These are phyloP conservation scores for Evansstolkia leycettana DNA, from an alignment of 495 filamentous ascomycete genomes.

Conservation along the genomic window DNA sequence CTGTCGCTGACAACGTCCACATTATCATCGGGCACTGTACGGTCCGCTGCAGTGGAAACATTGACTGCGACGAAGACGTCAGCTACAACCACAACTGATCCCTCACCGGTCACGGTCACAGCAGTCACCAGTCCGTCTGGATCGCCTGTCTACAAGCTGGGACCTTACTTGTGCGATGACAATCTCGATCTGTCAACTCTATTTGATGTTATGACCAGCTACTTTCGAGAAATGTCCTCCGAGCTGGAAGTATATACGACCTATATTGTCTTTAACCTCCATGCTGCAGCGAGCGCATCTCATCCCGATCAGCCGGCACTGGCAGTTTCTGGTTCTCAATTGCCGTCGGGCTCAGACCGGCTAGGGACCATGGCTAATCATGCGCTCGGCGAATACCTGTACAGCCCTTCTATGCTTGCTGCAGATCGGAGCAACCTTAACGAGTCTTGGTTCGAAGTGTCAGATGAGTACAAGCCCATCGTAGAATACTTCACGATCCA, in stretches of 20 bases:
- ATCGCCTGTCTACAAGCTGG: conserved; percentile 33
- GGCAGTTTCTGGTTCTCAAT: conserved; percentile 14
- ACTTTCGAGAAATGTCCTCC: conserved; percentile 33
- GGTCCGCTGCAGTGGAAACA: not conserved
- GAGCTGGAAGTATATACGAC: conserved; percentile 31
- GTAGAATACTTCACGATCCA: conserved; percentile 39
- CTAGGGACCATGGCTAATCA: conserved; percentile 22
- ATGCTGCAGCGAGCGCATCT: conserved; percentile 36
- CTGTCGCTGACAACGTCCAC: conserved; percentile 11
- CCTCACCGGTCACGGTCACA: conserved; percentile 15
- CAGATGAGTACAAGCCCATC: conserved; percentile 31
- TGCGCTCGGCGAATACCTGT: conserved; percentile 37
- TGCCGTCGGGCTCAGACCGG: conserved; percentile 23
- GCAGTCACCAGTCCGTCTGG: conserved; percentile 17
- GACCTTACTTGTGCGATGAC: conserved; percentile 44
- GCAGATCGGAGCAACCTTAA: conserved; percentile 44
- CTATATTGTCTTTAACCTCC: conserved; percentile 46
- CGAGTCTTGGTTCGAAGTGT: conserved; percentile 42
- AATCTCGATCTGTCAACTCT: conserved; percentile 34
- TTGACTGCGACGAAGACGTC: conserved; percentile 9
- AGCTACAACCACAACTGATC: conserved; percentile 14
- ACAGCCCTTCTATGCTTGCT: conserved; percentile 34
- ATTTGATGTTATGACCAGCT: conserved; percentile 32
- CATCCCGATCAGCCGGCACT: conserved; percentile 26
- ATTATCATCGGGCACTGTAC: conserved; percentile 5